phyloP scores from a whole-genome alignment of 192 early-diverging fungal genomes.

The Dissophora ornata region DNA sequence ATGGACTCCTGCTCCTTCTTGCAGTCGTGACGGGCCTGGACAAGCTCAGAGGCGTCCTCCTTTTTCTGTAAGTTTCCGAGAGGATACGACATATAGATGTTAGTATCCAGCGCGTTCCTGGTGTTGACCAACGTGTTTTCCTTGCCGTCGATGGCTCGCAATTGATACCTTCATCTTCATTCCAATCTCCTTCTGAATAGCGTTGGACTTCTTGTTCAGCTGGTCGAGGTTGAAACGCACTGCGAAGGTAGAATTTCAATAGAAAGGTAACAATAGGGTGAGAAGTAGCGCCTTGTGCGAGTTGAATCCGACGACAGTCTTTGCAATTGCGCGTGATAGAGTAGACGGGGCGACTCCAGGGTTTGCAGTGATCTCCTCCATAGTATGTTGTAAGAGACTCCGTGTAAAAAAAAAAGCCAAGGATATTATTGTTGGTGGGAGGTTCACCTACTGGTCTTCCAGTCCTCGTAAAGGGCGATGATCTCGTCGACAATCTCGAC shows the following conservation, averaged over 20 bases:
- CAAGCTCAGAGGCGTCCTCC: conserved; percentile 82
- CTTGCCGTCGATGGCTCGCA: conserved; percentile 17
- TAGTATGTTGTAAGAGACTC: too few species aligned
- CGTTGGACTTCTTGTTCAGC: conserved; percentile 91
- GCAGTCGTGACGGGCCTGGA: conserved; percentile 79
- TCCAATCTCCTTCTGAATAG: conserved; percentile 91
- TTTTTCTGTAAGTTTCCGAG: conserved; percentile 63
- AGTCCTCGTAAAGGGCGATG: conserved; percentile 89
- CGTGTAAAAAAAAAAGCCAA: too few species aligned
- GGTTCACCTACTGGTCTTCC: conserved; percentile 83
- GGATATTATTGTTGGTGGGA: too few species aligned
- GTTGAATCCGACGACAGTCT: too few species aligned
- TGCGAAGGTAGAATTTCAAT: conserved; percentile 37
- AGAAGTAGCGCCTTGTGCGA: too few species aligned
- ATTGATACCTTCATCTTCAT: conserved; percentile 81
- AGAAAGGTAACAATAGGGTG: too few species aligned
- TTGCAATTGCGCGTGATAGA: neutral
- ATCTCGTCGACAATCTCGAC: conserved; percentile 93
- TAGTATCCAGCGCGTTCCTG: conserved; percentile 3
- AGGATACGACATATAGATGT: neutral
- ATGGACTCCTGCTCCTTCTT: conserved; percentile 76
- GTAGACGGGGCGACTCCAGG: neutral
- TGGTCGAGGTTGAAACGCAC: conserved; percentile 89
- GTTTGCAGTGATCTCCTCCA: too few species aligned
- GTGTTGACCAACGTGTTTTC: too few species aligned